Evolutionary conservation across 139 green algal species (phyloP), one percentile per base, ranked within the genome.

Genomic region (Gonium pectorale): DNA sequence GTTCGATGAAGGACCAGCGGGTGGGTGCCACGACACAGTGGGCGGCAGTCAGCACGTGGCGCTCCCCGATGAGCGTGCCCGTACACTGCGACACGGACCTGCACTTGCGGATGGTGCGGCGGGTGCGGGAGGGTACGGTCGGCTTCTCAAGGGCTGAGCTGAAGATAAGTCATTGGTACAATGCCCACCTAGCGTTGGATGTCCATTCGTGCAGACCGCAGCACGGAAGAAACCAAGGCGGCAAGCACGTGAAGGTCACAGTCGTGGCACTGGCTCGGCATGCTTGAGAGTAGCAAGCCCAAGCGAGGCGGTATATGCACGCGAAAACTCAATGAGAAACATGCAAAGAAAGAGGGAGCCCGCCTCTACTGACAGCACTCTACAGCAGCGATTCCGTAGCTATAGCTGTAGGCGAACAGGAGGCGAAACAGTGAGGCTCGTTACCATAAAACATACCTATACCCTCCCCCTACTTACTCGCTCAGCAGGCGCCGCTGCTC

Each of bases 21-120:
- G 73, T 62, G 3, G 77, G 77, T n/a, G 77, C 77, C 59, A 83
- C 77, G 33, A 85, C 79, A 26, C 79, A 85, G 79, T 85, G 79
- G 2, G 79, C 79, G 11, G 79, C 79, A 8, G 79, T 85, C 1
- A 85, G 49, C 79, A 85, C 62, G 51, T 78, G 66, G 7, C 66
- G 64, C 7, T 64, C 66, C 9, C 82, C 82, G 2, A 88, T 54
- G 1, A 88, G 72, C 33, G 73, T 88, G 56, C 44, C 82, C 35
- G 79, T 85, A 37, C 79, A 85, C 79, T 83, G 75, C 8, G 54
- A 52, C 62, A 83, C 62, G 7, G 41, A 11, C 9, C 77, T 83
- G 56, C 19, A 26, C 21, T 2, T 4, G 19, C 37, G 37, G 19
- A 37, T 19, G 37, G 64, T 2, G 31, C 5, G 64, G 64, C 5